These are phyloP conservation scores for Xylaria castorea DNA, from an alignment of 495 filamentous ascomycete species.

Conservation along the genomic window DNA sequence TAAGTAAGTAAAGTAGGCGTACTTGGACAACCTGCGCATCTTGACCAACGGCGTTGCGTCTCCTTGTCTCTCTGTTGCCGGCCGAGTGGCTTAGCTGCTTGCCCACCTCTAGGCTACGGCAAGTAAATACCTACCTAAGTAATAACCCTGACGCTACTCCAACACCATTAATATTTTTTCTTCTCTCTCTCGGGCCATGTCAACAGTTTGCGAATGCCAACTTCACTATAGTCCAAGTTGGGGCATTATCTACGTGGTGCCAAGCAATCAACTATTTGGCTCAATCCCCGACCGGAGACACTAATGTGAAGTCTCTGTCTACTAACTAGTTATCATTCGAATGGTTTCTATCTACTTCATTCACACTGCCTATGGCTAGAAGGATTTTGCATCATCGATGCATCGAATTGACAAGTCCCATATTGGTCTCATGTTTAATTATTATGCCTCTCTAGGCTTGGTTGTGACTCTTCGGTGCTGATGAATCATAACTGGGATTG, in stretches of 20 bases:
- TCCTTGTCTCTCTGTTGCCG: neutral
- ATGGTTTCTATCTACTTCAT: neutral
- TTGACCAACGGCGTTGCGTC: constrained; percentile 15
- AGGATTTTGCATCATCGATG: neutral
- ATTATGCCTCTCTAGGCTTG: constrained; percentile 5
- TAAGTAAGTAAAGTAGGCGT: neutral
- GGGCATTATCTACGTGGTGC: constrained; percentile 10
- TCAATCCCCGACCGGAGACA: constrained; percentile 14
- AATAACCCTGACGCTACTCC: neutral
- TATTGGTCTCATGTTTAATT: constrained; percentile 23
- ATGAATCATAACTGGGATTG: constrained; percentile 30
- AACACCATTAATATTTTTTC: constrained; percentile 8
- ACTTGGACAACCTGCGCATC: constrained; percentile 11
- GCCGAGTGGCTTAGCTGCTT: constrained; percentile 23
- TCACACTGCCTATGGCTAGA: neutral
- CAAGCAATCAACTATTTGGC: neutral
- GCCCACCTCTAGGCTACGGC: neutral
- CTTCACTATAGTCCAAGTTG: neutral
- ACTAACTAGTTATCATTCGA: neutral
- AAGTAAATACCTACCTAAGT: neutral
- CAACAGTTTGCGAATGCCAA: constrained; percentile 22
- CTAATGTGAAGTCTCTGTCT: neutral
- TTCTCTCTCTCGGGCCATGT: constrained; percentile 12
- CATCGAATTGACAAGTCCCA: neutral
- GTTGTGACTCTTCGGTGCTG: constrained; percentile 29